Percentiles rank a stretch among this genome's conserved stretches.
Evolutionary conservation across 352 stramenopile genomes (phyloP).

Genomic region (Thraustochytrium sp.): DNA sequence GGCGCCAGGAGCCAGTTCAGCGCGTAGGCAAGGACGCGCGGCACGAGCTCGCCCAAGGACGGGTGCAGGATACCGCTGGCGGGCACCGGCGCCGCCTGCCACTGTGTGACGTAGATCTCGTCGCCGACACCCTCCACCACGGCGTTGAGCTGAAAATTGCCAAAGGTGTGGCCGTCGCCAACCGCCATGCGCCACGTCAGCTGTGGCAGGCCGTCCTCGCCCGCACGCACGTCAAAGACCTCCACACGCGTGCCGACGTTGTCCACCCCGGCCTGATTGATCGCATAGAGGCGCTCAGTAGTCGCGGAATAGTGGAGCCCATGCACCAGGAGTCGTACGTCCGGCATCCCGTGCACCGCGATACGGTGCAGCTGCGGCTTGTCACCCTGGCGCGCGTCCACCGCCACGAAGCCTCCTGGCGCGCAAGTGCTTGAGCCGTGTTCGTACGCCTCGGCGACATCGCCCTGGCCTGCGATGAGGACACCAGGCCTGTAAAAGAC

Average conservation of each 20-base stretch:
- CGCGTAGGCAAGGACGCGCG: neutral
- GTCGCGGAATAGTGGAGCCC: conserved; percentile 4
- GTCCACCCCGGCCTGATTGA: neutral
- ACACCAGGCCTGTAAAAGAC: neutral
- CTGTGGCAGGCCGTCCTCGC: neutral
- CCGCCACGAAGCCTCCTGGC: no score
- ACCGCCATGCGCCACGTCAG: neutral
- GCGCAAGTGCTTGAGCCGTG: no score
- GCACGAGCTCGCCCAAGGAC: neutral
- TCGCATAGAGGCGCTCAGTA: neutral
- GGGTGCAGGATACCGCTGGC: neutral
- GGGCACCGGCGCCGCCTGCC: neutral
- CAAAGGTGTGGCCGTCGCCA: neutral
- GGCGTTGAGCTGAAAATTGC: neutral
- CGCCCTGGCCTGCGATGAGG: no score
- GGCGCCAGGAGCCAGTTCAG: neutral
- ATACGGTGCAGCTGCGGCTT: neutral
- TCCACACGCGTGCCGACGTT: conserved; percentile 3
- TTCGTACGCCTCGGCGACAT: no score
- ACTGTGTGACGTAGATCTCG: conserved; percentile 37
- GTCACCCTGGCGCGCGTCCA: neutral
- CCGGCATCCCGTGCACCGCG: neutral
- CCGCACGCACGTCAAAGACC: neutral
- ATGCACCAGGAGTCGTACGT: neutral
- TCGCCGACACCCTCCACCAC: neutral